These are phyloP conservation scores for Ganoderma leucocontextum DNA, from an alignment of 1,284 basidiomycete species.

Conservation along the genomic window DNA sequence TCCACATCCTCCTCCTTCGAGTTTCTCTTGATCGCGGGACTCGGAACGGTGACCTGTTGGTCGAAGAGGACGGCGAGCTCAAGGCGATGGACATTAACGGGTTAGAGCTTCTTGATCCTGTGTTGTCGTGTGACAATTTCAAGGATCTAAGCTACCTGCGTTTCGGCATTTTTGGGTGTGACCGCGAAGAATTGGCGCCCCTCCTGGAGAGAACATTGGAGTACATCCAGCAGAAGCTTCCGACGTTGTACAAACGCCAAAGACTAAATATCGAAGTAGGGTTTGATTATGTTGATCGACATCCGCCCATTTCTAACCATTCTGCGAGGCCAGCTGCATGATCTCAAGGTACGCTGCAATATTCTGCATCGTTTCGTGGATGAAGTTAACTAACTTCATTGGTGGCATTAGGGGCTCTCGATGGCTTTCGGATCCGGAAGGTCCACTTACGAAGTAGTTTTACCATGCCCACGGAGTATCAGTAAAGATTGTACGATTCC, in stretches of 20 bases:
- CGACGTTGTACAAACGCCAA: neutral
- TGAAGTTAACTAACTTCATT: too few species aligned
- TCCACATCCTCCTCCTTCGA: neutral
- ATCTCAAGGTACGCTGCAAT: neutral
- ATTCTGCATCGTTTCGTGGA: neutral
- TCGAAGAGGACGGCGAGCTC: neutral
- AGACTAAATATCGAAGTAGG: neutral
- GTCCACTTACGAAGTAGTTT: neutral
- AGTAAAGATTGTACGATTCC: neutral
- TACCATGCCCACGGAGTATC: neutral
- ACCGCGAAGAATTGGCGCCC: neutral
- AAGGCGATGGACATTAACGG: neutral
- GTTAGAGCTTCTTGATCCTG: neutral
- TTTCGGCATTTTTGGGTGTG: neutral
- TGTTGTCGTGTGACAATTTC: slow-evolving; percentile 2
- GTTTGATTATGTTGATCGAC: neutral
- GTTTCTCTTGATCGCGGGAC: neutral
- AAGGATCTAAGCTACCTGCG: neutral
- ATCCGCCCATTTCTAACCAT: neutral
- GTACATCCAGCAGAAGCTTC: neutral
- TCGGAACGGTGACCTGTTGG: neutral
- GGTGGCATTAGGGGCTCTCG: too few species aligned
- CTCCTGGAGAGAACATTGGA: neutral
- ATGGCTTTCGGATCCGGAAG: neutral
- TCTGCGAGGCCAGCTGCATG: neutral